These are phyloP conservation scores for Oryza rufipogon DNA, from an alignment of 176 grass and related monocot species.

Conservation along the genomic window DNA sequence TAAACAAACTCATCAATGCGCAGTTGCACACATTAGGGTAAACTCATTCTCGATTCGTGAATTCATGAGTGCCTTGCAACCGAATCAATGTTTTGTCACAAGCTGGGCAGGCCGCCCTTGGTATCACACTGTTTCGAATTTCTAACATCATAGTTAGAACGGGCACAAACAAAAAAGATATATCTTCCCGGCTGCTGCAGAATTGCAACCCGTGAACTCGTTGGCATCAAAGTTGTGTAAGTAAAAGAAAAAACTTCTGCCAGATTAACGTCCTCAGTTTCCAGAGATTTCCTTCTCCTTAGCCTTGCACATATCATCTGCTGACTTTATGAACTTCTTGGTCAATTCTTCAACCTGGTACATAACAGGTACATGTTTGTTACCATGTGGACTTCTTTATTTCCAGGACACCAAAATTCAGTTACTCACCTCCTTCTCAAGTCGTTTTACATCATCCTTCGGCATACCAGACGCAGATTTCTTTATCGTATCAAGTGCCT, in stretches of 20 bases:
- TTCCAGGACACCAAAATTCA: constrained; percentile 27
- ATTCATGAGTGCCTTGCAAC: not conserved
- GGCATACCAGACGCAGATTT: constrained; percentile 78
- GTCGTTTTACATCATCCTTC: constrained; percentile 90
- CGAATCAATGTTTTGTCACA: not conserved
- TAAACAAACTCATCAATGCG: not conserved
- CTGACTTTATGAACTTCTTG: constrained; percentile 81
- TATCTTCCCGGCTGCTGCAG: not conserved
- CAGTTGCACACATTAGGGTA: not conserved
- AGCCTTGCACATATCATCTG: constrained; percentile 97
- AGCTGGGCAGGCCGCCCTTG: not conserved
- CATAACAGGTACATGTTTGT: constrained; percentile 24
- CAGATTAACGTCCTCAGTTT: constrained; percentile 36
- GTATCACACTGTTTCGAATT: constrained; percentile 23
- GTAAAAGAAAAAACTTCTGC: constrained; percentile 27
- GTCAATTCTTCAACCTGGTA: constrained; percentile 87
- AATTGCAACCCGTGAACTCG: constrained; percentile 21
- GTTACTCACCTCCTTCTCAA: constrained; percentile 84
- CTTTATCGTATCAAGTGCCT: constrained; percentile 96
- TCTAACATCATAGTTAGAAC: constrained; percentile 28
- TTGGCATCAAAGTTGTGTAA: constrained; percentile 9
- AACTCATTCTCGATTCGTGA: not conserved
- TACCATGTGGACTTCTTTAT: not conserved
- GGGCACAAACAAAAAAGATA: not conserved
- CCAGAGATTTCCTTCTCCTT: constrained; percentile 96